Evolutionary conservation across 768 basidiomycete genomes (phyloP).

Genomic region (Myochromella boudieri): DNA sequence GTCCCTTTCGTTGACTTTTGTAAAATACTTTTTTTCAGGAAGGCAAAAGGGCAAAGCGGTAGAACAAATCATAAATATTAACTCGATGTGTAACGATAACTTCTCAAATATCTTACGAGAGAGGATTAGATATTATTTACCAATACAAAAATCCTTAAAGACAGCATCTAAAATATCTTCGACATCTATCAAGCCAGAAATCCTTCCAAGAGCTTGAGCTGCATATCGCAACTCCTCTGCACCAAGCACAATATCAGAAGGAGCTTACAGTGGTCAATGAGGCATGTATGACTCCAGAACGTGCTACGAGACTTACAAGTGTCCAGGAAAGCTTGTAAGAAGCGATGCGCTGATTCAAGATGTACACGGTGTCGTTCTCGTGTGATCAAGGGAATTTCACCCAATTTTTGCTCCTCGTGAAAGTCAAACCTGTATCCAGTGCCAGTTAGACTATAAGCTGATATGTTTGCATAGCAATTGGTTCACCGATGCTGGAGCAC

Average conservation of each 20-base stretch:
- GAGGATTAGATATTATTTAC: constrained; percentile 43
- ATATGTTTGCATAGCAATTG: neutral
- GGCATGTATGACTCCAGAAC: neutral
- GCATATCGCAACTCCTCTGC: constrained; percentile 91
- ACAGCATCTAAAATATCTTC: constrained; percentile 84
- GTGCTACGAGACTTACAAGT: constrained; percentile 14
- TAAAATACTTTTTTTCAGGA: constrained; percentile 9
- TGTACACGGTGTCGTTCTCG: constrained; percentile 79
- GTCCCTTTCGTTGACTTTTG: neutral
- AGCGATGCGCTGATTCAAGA: constrained; percentile 61
- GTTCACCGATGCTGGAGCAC: constrained; percentile 51
- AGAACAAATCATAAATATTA: neutral
- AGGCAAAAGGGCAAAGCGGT: constrained; percentile 17
- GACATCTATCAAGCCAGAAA: constrained; percentile 77
- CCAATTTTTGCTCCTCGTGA: constrained; percentile 19
- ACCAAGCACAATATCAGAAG: constrained; percentile 74
- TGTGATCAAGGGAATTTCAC: constrained; percentile 65
- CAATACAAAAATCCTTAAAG: constrained; percentile 88
- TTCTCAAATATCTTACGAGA: too few species aligned
- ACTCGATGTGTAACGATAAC: neutral
- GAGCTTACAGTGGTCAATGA: constrained; percentile 33
- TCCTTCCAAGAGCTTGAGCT: constrained; percentile 76
- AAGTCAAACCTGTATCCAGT: constrained; percentile 27
- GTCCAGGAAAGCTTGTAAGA: constrained; percentile 62
- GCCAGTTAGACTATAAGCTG: neutral